Conservation (phyloP, 1,139 yeast species). For the Groenewaldozyma auringiensis region DNA sequence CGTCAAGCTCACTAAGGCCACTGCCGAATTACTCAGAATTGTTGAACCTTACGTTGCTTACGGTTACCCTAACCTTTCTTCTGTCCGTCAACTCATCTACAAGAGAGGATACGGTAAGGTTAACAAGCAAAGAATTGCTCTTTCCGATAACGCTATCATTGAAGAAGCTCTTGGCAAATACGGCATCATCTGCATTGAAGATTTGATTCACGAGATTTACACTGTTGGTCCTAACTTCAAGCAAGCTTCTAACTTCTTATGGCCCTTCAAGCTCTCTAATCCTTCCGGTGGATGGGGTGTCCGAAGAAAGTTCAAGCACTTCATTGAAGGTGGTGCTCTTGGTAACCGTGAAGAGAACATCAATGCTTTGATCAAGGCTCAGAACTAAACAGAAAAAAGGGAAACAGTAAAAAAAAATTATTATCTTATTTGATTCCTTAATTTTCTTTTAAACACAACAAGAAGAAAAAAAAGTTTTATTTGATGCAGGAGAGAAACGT, state of each 20-base stretch:
- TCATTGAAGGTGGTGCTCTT: constrained; percentile 99
- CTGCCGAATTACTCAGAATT: constrained; percentile 90
- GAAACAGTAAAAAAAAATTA: not conserved
- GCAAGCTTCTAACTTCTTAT: constrained; percentile 99
- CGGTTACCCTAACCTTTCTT: constrained; percentile 97
- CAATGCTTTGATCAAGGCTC: constrained; percentile 91
- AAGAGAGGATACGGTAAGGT: constrained; percentile 99
- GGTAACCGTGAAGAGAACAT: constrained; percentile 99
- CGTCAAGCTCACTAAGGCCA: constrained; percentile 97
- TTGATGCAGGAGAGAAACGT: not conserved
- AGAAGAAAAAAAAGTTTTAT: not conserved
- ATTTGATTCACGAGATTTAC: constrained; percentile 97
- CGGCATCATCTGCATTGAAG: constrained; percentile 96
- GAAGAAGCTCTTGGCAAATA: constrained; percentile 92
- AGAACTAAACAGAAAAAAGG: constrained; percentile 17
- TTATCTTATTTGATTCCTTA: not conserved
- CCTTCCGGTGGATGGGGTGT: constrained; percentile 99
- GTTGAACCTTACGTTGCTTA: constrained; percentile 99
- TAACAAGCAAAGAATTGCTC: constrained; percentile 96
- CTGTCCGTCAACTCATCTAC: constrained; percentile 95
- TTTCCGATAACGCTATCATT: constrained; percentile 88
- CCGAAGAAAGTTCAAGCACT: constrained; percentile 98
- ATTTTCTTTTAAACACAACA: no score
- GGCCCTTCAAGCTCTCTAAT: constrained; percentile 99
- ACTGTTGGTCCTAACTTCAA: constrained; percentile 99